Evolutionary conservation across 306 rosid genomes (phyloP).

Genomic region (Cucurbita maxima): DNA sequence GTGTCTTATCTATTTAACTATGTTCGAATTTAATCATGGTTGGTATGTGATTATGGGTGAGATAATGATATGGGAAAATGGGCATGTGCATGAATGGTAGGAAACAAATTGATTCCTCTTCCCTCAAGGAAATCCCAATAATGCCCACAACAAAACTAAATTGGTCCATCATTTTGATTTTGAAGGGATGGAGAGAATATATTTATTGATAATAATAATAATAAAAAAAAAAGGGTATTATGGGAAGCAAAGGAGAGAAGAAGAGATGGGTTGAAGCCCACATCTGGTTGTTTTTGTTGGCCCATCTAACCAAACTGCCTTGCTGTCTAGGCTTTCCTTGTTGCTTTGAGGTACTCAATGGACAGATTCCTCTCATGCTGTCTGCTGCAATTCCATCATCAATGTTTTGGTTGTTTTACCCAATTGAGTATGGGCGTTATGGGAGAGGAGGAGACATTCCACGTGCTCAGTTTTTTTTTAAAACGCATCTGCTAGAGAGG

Average conservation of each 20-base stretch:
- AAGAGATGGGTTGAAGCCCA: conserved; percentile 4
- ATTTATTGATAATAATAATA: too few species aligned
- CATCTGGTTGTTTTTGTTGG: not conserved
- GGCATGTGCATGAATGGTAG: too few species aligned
- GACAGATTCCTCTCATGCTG: not conserved
- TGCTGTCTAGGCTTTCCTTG: not conserved
- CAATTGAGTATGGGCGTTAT: not conserved
- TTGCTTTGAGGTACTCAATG: not conserved
- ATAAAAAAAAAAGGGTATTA: not conserved
- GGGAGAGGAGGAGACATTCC: not conserved
- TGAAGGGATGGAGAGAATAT: not conserved
- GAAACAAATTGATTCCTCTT: not conserved
- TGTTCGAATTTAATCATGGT: too few species aligned
- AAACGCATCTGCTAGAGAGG: too few species aligned
- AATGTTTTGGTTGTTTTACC: not conserved
- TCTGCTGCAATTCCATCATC: not conserved
- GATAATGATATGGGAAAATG: too few species aligned
- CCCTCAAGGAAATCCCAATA: not conserved
- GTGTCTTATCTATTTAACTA: too few species aligned
- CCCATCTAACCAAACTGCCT: not conserved
- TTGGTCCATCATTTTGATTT: not conserved
- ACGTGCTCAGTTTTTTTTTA: too few species aligned
- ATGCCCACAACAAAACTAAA: not conserved
- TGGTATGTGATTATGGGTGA: too few species aligned
- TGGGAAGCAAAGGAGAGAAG: not conserved